Conservation (phyloP, 495 filamentous ascomycete genomes). For the Cercophora scortea region DNA sequence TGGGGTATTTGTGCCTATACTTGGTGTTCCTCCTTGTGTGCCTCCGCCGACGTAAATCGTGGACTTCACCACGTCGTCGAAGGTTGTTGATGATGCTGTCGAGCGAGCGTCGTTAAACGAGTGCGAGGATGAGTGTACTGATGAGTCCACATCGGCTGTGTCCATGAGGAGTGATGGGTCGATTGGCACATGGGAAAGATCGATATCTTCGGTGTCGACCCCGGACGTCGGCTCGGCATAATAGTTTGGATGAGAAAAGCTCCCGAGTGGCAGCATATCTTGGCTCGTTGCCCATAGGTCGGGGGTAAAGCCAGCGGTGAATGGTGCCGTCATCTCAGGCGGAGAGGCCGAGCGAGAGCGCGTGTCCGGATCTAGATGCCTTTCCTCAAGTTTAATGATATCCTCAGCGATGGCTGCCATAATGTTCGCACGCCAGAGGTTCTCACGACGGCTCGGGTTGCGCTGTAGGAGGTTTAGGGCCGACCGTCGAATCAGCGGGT, state of each 20-base stretch:
- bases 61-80: conserved; percentile 9
- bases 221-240: background rate
- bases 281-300: conserved; percentile 8
- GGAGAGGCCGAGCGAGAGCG: conserved; percentile 8
- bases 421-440: conserved; percentile 29
- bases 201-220: background rate
- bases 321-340: conserved; percentile 1
- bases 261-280: too few relatives aligned
- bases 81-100: conserved; percentile 9
- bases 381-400: conserved; percentile 24
- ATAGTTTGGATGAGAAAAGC: too few relatives aligned
- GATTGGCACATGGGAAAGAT: conserved; percentile 15
- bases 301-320: background rate
- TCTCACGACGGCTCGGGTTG: conserved; percentile 25
- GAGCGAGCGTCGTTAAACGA: conserved; percentile 16
- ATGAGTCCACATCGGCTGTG: conserved; percentile 8
- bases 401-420: conserved; percentile 28
- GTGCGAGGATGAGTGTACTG: conserved; percentile 11
- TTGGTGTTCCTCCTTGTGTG: background rate
- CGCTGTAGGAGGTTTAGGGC: conserved; percentile 32
- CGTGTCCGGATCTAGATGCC: conserved; percentile 11
- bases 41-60: conserved; percentile 13
- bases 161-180: conserved; percentile 21
- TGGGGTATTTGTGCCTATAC: background rate
- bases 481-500: conserved; percentile 33